These are phyloP conservation scores for Yarrowia deformans DNA, from an alignment of 805 yeast genomes.

Conservation along the genomic window DNA sequence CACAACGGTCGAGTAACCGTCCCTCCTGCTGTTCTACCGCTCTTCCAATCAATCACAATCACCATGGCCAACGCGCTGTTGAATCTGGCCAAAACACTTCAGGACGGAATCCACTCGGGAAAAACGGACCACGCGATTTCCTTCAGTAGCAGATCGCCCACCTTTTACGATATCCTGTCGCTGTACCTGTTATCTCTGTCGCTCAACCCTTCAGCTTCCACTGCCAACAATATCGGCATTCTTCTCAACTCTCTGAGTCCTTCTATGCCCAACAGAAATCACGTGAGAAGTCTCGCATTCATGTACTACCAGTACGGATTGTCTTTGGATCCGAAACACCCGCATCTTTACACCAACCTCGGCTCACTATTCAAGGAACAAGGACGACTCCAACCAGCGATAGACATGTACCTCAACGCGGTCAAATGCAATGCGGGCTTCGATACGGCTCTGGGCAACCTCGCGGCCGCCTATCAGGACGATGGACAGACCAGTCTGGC, in stretches of 20 bases:
- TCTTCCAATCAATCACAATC: conserved; percentile 17
- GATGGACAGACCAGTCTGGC: conserved; percentile 48
- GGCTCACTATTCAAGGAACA: conserved; percentile 50
- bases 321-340: conserved; percentile 48
- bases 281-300: conserved; percentile 44
- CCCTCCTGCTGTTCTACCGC: not conserved
- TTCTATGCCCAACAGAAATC: conserved; percentile 7
- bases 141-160: conserved; percentile 43
- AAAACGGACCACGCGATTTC: conserved; percentile 9
- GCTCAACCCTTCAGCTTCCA: conserved; percentile 48
- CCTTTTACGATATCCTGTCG: conserved; percentile 46
- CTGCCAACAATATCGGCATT: conserved; percentile 50
- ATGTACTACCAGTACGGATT: conserved; percentile 49
- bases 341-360: conserved; percentile 50
- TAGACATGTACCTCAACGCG: conserved; percentile 48
- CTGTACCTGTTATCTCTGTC: conserved; percentile 48
- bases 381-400: conserved; percentile 47
- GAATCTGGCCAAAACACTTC: conserved; percentile 49
- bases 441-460: conserved; percentile 49
- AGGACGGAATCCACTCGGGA: conserved; percentile 47
- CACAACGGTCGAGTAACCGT: conserved; percentile 13
- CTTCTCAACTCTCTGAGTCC: conserved; percentile 44
- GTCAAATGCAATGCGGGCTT: conserved; percentile 48
- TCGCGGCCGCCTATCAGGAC: conserved; percentile 50
- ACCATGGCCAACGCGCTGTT: conserved; percentile 46